Base-by-base conservation (phyloP, 2,329 filamentous ascomycete species). In the Fusarium decemcellulare region DNA sequence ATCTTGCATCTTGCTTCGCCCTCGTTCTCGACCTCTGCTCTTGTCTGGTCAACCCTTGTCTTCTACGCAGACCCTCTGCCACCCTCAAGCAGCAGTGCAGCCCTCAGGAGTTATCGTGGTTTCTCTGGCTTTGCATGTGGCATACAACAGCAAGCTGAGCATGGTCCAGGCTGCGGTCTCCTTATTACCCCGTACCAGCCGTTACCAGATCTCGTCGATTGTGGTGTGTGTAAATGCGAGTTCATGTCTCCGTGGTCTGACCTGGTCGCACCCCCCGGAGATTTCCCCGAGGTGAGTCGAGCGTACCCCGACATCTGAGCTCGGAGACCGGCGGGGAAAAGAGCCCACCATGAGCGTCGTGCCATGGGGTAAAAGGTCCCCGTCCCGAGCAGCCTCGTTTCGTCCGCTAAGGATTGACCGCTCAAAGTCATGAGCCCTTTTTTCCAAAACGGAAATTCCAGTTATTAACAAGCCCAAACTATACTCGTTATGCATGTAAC, bases 241-340 rank as follows among this genome's bases (percentile, higher is more conserved):
- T 16, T 51, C 52, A 48, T 57, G 43, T 40, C 50, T 40, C 34
- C 29, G 42, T 65, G 67, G 64, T 34, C 52, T 70, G 67, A 70
- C 47, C 32, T 40, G 12, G 6, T 32, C 34, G 30, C 29, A 18
- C 16, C 36, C 43, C 27, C 63, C 56, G 40, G 62, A 51, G 53
- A 53, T 58, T 71, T 50, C 43, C 58, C 67, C 68, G 68, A 71
- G 68, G 61, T 71, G 61, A 71, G 63, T 67, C 27, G 61, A 53
- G 50, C 59, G 59, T 62, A 60, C 63, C 67, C 68, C 67, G 67
- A 70, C 64, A 56, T 71, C 50, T 27, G 37, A 71, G 55, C 68
- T 71, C 68, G 68, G 68, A 71, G 68, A 71, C 68, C 68, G 68
- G 68, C 65, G 68, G 68, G 68, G 64, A 53, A 66, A 63, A 54